These are phyloP conservation scores for Cladophialophora yegresii DNA, from an alignment of 2,329 filamentous ascomycete genomes.

Conservation along the genomic window DNA sequence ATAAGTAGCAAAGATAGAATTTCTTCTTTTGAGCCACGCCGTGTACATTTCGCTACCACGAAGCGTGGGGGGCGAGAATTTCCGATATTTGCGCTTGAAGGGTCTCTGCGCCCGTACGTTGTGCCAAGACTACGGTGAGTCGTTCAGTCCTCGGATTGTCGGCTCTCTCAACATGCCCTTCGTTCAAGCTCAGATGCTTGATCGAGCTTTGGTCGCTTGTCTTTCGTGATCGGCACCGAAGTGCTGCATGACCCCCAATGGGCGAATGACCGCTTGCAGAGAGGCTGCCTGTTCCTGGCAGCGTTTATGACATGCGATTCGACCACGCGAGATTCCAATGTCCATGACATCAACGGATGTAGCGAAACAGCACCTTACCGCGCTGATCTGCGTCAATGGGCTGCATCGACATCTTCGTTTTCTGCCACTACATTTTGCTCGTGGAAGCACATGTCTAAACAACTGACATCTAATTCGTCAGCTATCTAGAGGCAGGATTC, in stretches of 20 bases:
- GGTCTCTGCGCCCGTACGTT: not conserved
- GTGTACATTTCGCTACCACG: not conserved
- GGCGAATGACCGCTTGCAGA: not conserved
- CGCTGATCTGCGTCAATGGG: not conserved
- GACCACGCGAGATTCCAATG: not conserved
- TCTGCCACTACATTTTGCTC: not conserved
- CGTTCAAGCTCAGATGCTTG: not conserved
- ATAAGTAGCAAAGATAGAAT: not conserved
- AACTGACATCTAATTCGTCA: not conserved
- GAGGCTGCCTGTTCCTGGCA: not conserved
- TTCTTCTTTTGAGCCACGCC: not conserved
- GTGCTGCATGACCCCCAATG: not conserved
- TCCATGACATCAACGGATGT: not conserved
- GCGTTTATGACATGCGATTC: not conserved
- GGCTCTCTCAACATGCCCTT: not conserved
- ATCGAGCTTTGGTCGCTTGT: not conserved
- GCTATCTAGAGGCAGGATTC: not conserved
- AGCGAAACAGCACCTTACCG: not conserved
- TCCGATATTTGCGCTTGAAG: not conserved
- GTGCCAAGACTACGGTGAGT: not conserved
- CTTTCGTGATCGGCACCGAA: not conserved
- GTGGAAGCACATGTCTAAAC: not conserved
- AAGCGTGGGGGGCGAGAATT: not conserved
- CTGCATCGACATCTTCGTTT: not conserved
- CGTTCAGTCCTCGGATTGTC: too few species aligned